Base-by-base conservation (phyloP, 306 rosid genomes). In the Potentilla sterilis region DNA sequence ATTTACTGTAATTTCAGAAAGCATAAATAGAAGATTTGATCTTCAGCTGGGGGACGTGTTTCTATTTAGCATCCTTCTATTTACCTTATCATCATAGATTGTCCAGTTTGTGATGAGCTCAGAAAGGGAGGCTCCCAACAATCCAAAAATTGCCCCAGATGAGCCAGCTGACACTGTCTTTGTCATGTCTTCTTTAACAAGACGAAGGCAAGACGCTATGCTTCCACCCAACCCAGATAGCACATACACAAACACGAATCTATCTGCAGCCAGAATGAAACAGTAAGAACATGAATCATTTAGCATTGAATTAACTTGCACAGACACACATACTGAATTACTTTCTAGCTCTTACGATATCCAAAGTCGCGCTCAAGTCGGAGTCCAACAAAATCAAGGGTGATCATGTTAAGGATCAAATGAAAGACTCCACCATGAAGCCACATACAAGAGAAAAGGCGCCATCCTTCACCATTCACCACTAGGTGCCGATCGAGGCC, bases 51-150 rank as follows among this genome's bases (percentile, higher is more conserved):
- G 63, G 9, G 63, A 57, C 13, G 35, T 22, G 8, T 1, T 32
- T 28, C 1, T n/a, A 52, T 18, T 9, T 46, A 46, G 51, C n/a
- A 28, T 28, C 28, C 28, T 28, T 28, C 28, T 1, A 10, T 12
- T 6, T 64, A 90, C 98, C 93, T 90, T 92, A 16, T 90, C 90
- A 74, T 85, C 82, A 75, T 92, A 92, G 64, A 89, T 81, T 78
- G 96, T 81, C 99, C 98, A 96, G 76, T 96, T 96, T 38, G 83
- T 92, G 38, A 96, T 80, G 73, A 96, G 91, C 90, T 96, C 99
- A 38, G 99, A 96, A 72, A 96, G 92, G 91, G 91, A 84, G 78
- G 96, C 87, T 69, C 97, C 99, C 14, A 88, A 70, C 75, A 92
- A 84, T 12, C 98, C 98, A 14, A 96, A 96, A 72, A 92, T 96